These are phyloP conservation scores for Solanum microdontum DNA, from an alignment of 257 asterid genomes.

Conservation along the genomic window DNA sequence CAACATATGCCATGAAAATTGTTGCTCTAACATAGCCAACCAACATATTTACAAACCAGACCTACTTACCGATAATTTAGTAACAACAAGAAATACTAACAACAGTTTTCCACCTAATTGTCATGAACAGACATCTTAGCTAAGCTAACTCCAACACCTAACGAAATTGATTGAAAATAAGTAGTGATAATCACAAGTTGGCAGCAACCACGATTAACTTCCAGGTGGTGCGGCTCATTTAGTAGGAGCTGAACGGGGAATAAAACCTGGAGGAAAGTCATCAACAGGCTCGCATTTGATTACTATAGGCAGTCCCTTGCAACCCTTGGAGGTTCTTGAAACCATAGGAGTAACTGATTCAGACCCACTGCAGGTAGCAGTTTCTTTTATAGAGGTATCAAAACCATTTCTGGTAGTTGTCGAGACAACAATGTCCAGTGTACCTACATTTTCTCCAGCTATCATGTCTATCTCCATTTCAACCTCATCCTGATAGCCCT, in stretches of 20 bases:
- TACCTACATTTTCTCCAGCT: slow-evolving; percentile 36
- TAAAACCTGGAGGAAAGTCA: slow-evolving; percentile 27
- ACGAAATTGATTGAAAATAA: neutral
- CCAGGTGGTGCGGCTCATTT: neutral
- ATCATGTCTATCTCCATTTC: slow-evolving; percentile 57
- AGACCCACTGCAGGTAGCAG: neutral
- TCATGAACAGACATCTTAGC: neutral
- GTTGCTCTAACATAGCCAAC: neutral
- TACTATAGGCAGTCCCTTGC: neutral
- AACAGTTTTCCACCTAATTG: neutral
- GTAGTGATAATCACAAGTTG: neutral
- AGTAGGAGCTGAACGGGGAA: neutral
- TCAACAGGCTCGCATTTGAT: neutral
- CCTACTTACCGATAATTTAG: neutral
- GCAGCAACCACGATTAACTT: neutral
- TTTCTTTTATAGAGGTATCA: neutral
- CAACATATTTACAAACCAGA: neutral
- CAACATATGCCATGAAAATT: neutral
- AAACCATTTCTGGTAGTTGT: neutral
- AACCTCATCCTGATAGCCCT: neutral
- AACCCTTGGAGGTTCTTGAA: neutral
- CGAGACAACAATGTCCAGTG: slow-evolving; percentile 14
- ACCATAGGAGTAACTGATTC: neutral
- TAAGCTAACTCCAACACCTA: neutral
- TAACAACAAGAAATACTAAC: neutral